phyloP scores from a whole-genome alignment of 306 rosid genomes.

The Prosopis cineraria region DNA sequence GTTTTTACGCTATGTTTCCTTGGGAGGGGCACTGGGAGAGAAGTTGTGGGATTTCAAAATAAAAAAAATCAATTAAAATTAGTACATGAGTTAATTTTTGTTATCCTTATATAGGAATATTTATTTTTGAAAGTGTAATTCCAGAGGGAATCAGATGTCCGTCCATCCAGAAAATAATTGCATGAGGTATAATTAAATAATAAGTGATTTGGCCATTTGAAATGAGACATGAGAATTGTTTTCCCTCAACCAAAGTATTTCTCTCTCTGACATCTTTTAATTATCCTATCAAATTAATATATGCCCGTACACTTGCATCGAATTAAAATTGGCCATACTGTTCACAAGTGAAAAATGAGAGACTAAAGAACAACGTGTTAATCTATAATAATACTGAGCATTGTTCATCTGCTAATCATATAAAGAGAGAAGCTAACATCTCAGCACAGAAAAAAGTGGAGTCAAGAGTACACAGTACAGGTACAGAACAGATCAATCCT shows the following conservation, averaged over 20 bases:
- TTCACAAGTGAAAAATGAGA: background rate
- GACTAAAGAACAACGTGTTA: constrained; percentile 10
- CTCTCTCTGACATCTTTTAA: background rate
- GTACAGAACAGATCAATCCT: constrained; percentile 40
- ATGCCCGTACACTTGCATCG: background rate
- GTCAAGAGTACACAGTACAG: constrained; percentile 47
- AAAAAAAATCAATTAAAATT: too few relatives aligned
- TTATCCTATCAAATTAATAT: background rate
- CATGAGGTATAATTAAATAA: too few relatives aligned
- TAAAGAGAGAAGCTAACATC: constrained; percentile 39
- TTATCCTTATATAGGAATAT: too few relatives aligned
- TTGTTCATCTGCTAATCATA: constrained; percentile 54
- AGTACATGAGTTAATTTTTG: too few relatives aligned
- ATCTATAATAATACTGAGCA: constrained; percentile 13
- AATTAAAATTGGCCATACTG: background rate
- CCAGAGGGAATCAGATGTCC: too few relatives aligned
- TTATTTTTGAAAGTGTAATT: too few relatives aligned
- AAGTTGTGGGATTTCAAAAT: too few relatives aligned
- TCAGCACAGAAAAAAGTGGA: constrained; percentile 29
- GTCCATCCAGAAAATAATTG: too few relatives aligned
- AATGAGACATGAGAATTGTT: background rate
- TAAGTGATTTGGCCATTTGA: background rate
- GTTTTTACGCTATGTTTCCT: background rate
- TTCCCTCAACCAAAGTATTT: background rate
- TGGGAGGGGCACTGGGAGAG: background rate